Base-by-base conservation (phyloP, 768 basidiomycete species). In the Termitomyces sp. region DNA sequence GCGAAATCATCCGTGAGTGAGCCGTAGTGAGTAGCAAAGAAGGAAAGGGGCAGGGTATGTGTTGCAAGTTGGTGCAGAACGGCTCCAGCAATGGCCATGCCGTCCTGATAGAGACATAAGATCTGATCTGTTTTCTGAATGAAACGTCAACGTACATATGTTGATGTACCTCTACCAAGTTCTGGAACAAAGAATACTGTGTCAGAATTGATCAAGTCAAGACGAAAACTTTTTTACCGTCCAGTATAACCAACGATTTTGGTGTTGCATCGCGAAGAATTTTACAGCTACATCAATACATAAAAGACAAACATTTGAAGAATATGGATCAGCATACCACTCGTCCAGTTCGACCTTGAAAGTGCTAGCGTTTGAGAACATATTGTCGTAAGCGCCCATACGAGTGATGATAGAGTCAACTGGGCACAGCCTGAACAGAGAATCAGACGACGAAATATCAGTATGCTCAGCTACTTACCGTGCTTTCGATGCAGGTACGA, bases 261-360 rank as follows among this genome's bases (percentile, higher is more conserved):
- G 97, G 95, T 5, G 97, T 97, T 8, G 94, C 94, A 66, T 98
- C 89, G 17, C 91, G 83, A 41, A 98, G 76, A 63, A 98, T 95
- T 71, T 96, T 96, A 70, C 89, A 94, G 63, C 93, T 94, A 57
- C 38, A 56, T 41, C 21, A 35, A 58, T 28, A 40, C 14, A 38
- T 30, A 19, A 50, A 52, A 31, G 9, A 23, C 12, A 40, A 31
- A 23, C 7, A 21, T 10, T 10, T 15, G 15, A 14, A 50, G 30
- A 41, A 26, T 19, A 38, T 37, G 21, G 23, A 15, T 30, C 14
- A 61, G 42, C 56, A 37, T 63, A 94, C 93, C 93, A 93, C 81
- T 99, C 97, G 68, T 98, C 97, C 55, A 99, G 76, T 68, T 99
- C 97, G 21, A 99, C 97, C 69, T 98, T 97, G 82, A 98, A 99